Percentiles rank a stretch among this genome's conserved stretches.
Evolutionary conservation across 805 yeast species (phyloP).

Genomic region (Naumovozyma castellii): DNA sequence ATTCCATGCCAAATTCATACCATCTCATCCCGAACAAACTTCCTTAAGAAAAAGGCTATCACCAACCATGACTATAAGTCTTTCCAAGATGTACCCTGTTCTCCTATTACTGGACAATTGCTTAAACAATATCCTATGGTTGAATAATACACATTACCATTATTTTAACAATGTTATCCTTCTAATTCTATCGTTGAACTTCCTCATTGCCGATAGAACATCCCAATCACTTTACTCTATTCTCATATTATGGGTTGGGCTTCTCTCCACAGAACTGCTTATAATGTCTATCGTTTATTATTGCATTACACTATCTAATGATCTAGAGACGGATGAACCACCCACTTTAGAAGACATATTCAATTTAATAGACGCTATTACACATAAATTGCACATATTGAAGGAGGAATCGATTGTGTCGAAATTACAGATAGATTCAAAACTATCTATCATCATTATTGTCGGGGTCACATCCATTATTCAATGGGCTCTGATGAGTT

Average conservation of each 20-base stretch:
- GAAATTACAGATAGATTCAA: not conserved
- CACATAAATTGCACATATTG: slow-evolving; percentile 18
- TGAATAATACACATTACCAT: slow-evolving; percentile 19
- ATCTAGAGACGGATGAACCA: slow-evolving; percentile 17
- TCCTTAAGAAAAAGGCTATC: slow-evolving; percentile 18
- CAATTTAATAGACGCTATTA: slow-evolving; percentile 17
- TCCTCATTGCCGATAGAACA: slow-evolving; percentile 2
- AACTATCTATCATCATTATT: not conserved
- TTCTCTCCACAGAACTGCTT: slow-evolving; percentile 10
- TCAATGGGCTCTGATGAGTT: slow-evolving; percentile 12
- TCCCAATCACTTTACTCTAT: not conserved
- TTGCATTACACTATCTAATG: slow-evolving; percentile 13
- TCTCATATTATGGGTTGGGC: slow-evolving; percentile 15
- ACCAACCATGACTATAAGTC: slow-evolving; percentile 13
- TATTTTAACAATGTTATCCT: slow-evolving; percentile 20
- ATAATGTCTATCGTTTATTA: slow-evolving; percentile 14
- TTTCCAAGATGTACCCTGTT: slow-evolving; percentile 21
- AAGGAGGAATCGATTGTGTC: slow-evolving; percentile 8
- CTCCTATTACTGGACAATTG: slow-evolving; percentile 21
- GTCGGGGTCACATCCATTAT: slow-evolving; percentile 13
- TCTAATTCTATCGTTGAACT: slow-evolving; percentile 10
- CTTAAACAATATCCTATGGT: slow-evolving; percentile 23
- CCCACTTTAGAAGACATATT: slow-evolving; percentile 29
- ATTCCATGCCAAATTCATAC: slow-evolving; percentile 11
- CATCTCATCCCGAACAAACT: slow-evolving; percentile 16